A percentile compares a stretch with the other conserved stretches of the same genome.
Evolutionary conservation across 371 early-diverging fungal species (phyloP).

Genomic region (Lichtheimia corymbifera): DNA sequence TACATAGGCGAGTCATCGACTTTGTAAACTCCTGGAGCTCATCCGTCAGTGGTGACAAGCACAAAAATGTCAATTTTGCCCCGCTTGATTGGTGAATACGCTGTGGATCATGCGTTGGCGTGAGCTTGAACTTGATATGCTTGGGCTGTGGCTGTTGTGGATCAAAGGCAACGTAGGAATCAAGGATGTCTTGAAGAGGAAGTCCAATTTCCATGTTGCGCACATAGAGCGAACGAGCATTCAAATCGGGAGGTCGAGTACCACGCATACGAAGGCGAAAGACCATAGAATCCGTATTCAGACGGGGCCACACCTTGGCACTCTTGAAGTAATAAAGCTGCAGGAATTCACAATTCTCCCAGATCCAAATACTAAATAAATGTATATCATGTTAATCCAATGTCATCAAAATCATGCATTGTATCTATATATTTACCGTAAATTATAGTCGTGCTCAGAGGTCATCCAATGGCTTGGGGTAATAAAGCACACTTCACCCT

Average conservation of each 20-base stretch:
- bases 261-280: slow-evolving; percentile 47
- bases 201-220: slow-evolving; percentile 38
- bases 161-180: slow-evolving; percentile 24
- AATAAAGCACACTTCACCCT: slow-evolving; percentile 43
- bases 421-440: slow-evolving; percentile 34
- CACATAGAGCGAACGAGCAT: slow-evolving; percentile 25
- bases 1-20: slow-evolving; percentile 52
- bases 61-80: slow-evolving; percentile 50
- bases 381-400: background rate
- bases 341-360: slow-evolving; percentile 52
- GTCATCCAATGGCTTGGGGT: slow-evolving; percentile 69
- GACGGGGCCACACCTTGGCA: slow-evolving; percentile 65
- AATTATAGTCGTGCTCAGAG: slow-evolving; percentile 57
- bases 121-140: slow-evolving; percentile 22
- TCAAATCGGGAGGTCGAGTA: background rate
- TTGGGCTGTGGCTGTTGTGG: background rate
- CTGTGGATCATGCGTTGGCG: slow-evolving; percentile 12
- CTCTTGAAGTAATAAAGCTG: slow-evolving; percentile 66
- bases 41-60: slow-evolving; percentile 46
- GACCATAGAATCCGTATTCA: slow-evolving; percentile 67
- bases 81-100: slow-evolving; percentile 17
- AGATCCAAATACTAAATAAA: slow-evolving; percentile 53
- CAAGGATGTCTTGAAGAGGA: slow-evolving; percentile 20
- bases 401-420: background rate
- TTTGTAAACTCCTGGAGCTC: slow-evolving; percentile 37